phyloP scores from a whole-genome alignment of 139 green algal species.

The Chlamydomonas sp. region DNA sequence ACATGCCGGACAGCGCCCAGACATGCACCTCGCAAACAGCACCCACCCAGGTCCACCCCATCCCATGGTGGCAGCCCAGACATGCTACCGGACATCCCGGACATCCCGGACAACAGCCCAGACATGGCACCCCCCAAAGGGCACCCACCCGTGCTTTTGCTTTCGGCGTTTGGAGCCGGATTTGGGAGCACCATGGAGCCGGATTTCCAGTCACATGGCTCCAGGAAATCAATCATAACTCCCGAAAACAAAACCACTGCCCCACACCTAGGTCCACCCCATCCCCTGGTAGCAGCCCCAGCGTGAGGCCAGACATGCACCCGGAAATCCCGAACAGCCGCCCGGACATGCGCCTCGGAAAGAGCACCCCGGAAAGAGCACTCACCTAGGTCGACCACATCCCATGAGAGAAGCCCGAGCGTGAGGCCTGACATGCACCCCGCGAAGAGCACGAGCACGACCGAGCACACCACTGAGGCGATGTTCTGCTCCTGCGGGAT shows the following conservation, averaged over 20 bases:
- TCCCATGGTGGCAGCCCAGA: constrained; percentile 26
- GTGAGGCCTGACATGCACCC: constrained; percentile 66
- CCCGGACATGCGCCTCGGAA: too few relatives aligned
- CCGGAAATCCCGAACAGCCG: too few relatives aligned
- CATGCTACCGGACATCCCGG: constrained; percentile 63
- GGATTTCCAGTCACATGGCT: too few relatives aligned
- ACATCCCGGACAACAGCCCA: too few relatives aligned
- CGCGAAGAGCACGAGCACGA: constrained; percentile 40
- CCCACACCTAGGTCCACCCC: too few relatives aligned
- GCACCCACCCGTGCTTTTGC: constrained; percentile 52
- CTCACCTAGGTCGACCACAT: constrained; percentile 51
- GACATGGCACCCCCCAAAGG: too few relatives aligned
- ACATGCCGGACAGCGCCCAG: too few relatives aligned
- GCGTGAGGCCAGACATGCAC: constrained; percentile 61
- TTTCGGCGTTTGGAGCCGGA: not conserved
- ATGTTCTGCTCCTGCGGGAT: constrained; percentile 9
- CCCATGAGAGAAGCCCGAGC: constrained; percentile 21
- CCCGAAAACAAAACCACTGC: too few relatives aligned
- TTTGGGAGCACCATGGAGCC: constrained; percentile 68
- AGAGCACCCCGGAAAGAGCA: too few relatives aligned
- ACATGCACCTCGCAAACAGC: too few relatives aligned
- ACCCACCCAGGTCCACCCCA: too few relatives aligned
- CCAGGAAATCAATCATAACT: too few relatives aligned
- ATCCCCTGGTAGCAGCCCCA: constrained; percentile 27
- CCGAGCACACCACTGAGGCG: constrained; percentile 22